Evolutionary conservation across 108 stramenopile species (phyloP).

Genomic region (Pseudonitzschia multiseries): DNA sequence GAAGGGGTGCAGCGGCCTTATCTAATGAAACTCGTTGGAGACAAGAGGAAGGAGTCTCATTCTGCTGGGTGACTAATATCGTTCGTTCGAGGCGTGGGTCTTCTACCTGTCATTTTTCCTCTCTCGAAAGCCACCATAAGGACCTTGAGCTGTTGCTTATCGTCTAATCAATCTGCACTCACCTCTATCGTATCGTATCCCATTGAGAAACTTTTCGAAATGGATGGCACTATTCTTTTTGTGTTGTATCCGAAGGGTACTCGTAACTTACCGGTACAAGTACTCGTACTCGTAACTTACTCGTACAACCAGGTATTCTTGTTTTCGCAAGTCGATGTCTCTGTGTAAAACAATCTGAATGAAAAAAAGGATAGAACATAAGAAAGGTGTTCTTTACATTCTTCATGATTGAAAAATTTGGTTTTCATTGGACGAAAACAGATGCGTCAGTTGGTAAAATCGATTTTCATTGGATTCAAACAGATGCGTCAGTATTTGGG

Average conservation of each 20-base stretch:
- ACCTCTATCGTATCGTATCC: no score
- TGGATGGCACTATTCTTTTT: no score
- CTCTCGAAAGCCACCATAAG: neutral
- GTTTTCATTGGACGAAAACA: neutral
- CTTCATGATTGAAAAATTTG: neutral
- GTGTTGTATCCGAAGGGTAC: no score
- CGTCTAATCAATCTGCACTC: no score
- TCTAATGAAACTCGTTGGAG: constrained; percentile 22
- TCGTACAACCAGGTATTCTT: no score
- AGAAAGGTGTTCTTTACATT: neutral
- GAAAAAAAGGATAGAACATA: neutral
- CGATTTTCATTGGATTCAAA: neutral
- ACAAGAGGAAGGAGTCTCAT: neutral
- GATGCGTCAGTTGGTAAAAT: neutral
- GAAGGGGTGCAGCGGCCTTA: constrained; percentile 24
- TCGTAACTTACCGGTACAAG: no score
- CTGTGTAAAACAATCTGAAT: no score
- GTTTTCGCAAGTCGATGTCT: no score
- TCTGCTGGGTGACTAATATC: neutral
- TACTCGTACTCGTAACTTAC: no score
- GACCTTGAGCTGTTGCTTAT: no score
- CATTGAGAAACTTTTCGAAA: no score
- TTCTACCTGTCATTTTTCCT: neutral
- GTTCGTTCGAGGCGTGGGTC: neutral
- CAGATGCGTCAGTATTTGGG: neutral